Evolutionary conservation across 2,329 filamentous ascomycete genomes (phyloP), one percentile per base, ranked within the genome.

Genomic region (Metarhizium sp.): DNA sequence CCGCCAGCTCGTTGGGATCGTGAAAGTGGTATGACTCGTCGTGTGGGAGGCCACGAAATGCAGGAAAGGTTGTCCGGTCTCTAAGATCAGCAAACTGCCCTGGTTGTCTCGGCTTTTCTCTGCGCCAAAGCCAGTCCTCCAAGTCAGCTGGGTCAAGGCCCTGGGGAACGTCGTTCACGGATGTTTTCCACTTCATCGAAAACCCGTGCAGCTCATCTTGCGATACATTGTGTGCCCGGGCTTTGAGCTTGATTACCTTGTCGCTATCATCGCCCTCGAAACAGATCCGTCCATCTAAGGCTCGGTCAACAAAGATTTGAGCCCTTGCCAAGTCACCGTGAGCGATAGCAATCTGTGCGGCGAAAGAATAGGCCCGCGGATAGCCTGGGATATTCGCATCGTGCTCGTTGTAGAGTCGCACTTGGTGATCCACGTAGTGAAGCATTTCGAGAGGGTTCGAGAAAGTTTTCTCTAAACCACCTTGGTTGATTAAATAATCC

Each of bases 331-430:
- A 25, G 42, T 45, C 42, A 10, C 1, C 1, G n/a, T 45, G 42
- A 7, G 6, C 2, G 18, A 45, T 45, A 10, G 18, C 42, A 45
- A 45, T 20, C 1, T 45, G 4, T 10, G 16, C 16, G 18, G 42
- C 42, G 42, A 1, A 8, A 5, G 5, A 3, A 20, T 20, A 45
- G 16, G 42, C n/a, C 14, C 1, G 1, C 1, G 7, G 2, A 2
- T 2, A 25, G 42, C 42, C 16, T 1, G 4, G 10, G 13, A 1
- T 2, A 16, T 25, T 16, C 18, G 2, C 0, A 8, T 2, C 42
- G 1, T 18, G 42, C n/a, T 45, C 42, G 10, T 25, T 25, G 42
- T 45, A 45, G 0, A 45, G 6, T 45, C 7, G 42, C 6, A 45
- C 42, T 6, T 25, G 42, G 2, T 45, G 16, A 1, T 45, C 16